These are phyloP conservation scores for Fusarium sp. DNA, from an alignment of 2,329 filamentous ascomycete species.

Conservation along the genomic window DNA sequence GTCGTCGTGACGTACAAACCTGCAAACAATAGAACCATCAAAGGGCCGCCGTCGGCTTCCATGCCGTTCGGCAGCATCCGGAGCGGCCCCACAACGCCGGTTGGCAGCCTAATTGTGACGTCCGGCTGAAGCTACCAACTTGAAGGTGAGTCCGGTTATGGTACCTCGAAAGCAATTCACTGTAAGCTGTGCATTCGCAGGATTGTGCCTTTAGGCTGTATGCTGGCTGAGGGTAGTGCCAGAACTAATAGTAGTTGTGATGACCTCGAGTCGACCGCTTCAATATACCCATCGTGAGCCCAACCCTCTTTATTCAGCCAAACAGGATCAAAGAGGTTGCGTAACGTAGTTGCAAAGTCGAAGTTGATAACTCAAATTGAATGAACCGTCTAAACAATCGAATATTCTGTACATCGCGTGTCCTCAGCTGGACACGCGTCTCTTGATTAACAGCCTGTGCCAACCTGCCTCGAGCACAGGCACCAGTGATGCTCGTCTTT, in stretches of 20 bases:
- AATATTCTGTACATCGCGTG: constrained; percentile 44
- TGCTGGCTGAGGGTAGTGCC: background rate
- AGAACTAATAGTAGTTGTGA: background rate
- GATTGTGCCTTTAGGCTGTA: background rate
- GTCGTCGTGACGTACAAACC: constrained; percentile 19
- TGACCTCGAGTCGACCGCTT: background rate
- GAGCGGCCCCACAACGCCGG: constrained; percentile 39
- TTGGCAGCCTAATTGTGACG: constrained; percentile 9
- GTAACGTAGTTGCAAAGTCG: background rate
- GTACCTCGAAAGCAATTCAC: background rate
- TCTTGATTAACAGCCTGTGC: constrained; percentile 35
- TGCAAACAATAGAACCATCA: constrained; percentile 5
- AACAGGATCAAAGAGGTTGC: background rate
- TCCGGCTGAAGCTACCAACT: constrained; percentile 5
- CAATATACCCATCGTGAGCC: background rate
- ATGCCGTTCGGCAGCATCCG: constrained; percentile 23
- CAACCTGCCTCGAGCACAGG: constrained; percentile 8
- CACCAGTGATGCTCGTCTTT: constrained; percentile 35
- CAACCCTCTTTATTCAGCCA: background rate
- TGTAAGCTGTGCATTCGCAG: background rate
- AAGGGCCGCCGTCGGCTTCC: background rate
- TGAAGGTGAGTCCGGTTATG: background rate
- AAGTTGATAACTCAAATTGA: constrained; percentile 24
- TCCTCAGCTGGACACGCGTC: constrained; percentile 20
- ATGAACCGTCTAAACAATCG: constrained; percentile 45